Conservation (phyloP, 1,139 yeast species). For the Zygosaccharomyces pseudobailii region DNA sequence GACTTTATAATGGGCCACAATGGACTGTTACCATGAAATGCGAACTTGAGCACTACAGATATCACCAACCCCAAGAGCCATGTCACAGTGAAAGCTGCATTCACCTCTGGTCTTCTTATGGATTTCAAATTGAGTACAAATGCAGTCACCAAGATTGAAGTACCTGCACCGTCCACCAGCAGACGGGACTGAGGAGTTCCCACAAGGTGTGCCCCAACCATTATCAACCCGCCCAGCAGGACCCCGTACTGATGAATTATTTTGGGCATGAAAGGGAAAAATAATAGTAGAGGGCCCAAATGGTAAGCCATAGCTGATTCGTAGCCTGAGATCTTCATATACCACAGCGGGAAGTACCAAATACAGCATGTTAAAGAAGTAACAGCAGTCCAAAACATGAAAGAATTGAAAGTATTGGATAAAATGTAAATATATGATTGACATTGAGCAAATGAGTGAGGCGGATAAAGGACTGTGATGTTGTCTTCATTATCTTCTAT, state of each 20-base stretch:
- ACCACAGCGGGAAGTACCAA: conserved; percentile 98
- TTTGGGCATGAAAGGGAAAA: conserved; percentile 52
- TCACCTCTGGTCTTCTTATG: conserved; percentile 36
- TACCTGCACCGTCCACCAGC: conserved; percentile 60
- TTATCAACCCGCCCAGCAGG: conserved; percentile 55
- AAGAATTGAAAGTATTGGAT: conserved; percentile 52
- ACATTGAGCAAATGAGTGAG: conserved; percentile 14
- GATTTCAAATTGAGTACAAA: conserved; percentile 56
- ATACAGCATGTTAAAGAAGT: conserved; percentile 80
- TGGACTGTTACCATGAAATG: conserved; percentile 82
- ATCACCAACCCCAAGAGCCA: conserved; percentile 68
- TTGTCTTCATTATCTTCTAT: conserved; percentile 6
- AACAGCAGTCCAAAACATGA: conserved; percentile 76
- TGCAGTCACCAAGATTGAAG: conserved; percentile 57
- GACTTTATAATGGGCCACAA: conserved; percentile 93
- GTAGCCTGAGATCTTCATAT: conserved; percentile 95
- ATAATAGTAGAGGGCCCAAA: conserved; percentile 51
- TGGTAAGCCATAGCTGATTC: conserved; percentile 66
- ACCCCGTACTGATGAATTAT: conserved; percentile 47
- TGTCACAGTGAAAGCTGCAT: conserved; percentile 47
- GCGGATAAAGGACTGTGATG: conserved; percentile 8
- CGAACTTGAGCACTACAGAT: conserved; percentile 70
- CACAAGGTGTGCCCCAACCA: conserved; percentile 70
- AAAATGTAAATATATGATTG: conserved; percentile 41
- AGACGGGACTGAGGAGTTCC: conserved; percentile 67